Base-by-base conservation (phyloP, 257 asterid genomes). In the Nicotiana tabacum region DNA sequence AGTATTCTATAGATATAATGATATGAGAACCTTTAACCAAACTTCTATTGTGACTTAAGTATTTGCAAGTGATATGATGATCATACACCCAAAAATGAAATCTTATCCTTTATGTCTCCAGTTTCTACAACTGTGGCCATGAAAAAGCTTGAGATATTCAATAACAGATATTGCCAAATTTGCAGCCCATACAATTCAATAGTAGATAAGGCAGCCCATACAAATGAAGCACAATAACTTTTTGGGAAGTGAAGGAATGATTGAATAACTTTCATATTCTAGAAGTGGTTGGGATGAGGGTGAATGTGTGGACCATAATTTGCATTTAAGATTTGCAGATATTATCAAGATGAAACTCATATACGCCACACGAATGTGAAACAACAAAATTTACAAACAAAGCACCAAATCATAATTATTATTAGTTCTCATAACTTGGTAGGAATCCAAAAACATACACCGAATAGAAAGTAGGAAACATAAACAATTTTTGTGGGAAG, bases 371-470 rank as follows among this genome's bases (percentile, higher is more conserved):
- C 13, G 6, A 53, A 11, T 53, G 17, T 10, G 17, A 53, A 53
- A 11, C 18, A 53, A 53, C 6, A 53, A 53, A 53, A 8, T 53
- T 3, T 53, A 53, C 18, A 13, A 53, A 53, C 58, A 53, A 53
- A 53, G 58, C 58, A 53, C 58, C 18, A 53, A 67, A 29, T 29
- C 13, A 46, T 39, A 29, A 18, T 80, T 82, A 82, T 85, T 76
- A 82, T 85, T 76, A 70, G 21, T 12, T 81, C 87, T 85, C 85
- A 57, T 82, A 83, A 82, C 80, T 69, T 76, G 81, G 80, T 79
- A 68, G 53, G 78, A 79, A 56, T 83, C 72, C 84, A 72, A 83
- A 80, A 83, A 82, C 69, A 83, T 51, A 83, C 53, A 83, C 77
- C 66, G 81, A 82, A 62, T 33, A 64, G 66, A 53, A 65, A 55